A percentile compares a stretch with the other conserved stretches of the same genome.
Evolutionary conservation across 2,329 filamentous ascomycete genomes (phyloP).

Genomic region (Ceratocystis alfenasii): DNA sequence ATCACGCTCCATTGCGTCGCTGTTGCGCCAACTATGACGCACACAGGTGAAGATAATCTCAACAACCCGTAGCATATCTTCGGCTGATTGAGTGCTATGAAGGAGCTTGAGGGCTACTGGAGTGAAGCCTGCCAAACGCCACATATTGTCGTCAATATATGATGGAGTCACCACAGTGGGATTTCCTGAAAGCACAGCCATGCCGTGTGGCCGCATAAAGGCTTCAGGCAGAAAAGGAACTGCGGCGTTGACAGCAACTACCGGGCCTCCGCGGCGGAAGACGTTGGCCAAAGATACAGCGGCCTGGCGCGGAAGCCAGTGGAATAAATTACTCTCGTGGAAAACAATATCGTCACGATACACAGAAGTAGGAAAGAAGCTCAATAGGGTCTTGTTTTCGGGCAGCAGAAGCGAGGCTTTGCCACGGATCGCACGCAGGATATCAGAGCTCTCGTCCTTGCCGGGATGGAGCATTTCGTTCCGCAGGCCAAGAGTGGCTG

Average conservation of each 20-base stretch:
- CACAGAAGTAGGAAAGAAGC: conserved; percentile 67
- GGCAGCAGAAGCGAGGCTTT: conserved; percentile 73
- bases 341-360: conserved; percentile 71
- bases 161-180: conserved; percentile 72
- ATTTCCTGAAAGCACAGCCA: conserved; percentile 69
- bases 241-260: conserved; percentile 78
- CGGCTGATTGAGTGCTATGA: conserved; percentile 58
- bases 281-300: conserved; percentile 55
- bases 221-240: conserved; percentile 81
- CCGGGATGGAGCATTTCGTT: conserved; percentile 85
- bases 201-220: conserved; percentile 65
- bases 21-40: conserved; percentile 89
- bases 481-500: conserved; percentile 75
- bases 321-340: conserved; percentile 63
- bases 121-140: conserved; percentile 85
- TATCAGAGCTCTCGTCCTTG: conserved; percentile 83
- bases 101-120: conserved; percentile 75
- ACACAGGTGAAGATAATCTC: conserved; percentile 78
- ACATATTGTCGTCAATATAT: conserved; percentile 80
- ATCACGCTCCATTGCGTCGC: conserved; percentile 93
- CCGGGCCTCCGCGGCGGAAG: conserved; percentile 60
- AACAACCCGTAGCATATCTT: conserved; percentile 63
- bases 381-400: conserved; percentile 70
- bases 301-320: conserved; percentile 61
- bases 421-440: conserved; percentile 73